Evolutionary conservation across 2,329 filamentous ascomycete genomes (phyloP), one percentile per base, ranked within the genome.

Genomic region (Dactylonectria estremocensis): DNA sequence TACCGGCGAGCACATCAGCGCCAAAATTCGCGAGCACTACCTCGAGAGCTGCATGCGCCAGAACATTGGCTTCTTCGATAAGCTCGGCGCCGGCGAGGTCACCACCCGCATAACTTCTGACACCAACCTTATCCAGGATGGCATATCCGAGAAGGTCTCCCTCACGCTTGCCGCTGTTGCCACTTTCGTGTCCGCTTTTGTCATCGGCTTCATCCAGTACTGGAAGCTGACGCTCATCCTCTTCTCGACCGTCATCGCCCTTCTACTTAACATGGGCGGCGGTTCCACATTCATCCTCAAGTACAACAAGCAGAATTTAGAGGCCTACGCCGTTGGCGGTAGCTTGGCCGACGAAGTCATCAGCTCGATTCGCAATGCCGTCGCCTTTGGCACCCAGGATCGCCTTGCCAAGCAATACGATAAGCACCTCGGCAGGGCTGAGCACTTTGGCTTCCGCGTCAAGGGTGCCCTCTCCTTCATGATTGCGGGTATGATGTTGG

Each of bases 201-300:
- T 98, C 63, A 95, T 99, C 71, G 94, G 93, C 3, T 98, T 97
- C 79, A 82, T 95, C 80, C 93, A 93, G 76, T 97, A 93, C 81
- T 98, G 95, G 93, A 97, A 96, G 81, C 85, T 98, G 70, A 96
- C 96, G 0, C 83, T 98, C 58, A 98, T 99, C 73, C 87, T 97
- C 45, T 87, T 90, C 24, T 95, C 93, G 0, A 94, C 93, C 1
- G 91, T 98, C 69, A 84, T 95, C 49, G 93, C 94, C 2, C 89
- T 98, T 56, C 81, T 94, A n/a, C 69, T 93, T 14, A 87, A 92
- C 71, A 96, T 97, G 91, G 93, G 91, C 50, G 83, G 85, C 57
- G 90, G 92, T 14, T 93, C 92, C 5, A 84, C 82, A 3, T 93
- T 94, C 76, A 92, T 97, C 74, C 85, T 97, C 78, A 94, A 91